Conservation (phyloP, 2,329 filamentous ascomycete genomes). For the Epichloe gansuensis region DNA sequence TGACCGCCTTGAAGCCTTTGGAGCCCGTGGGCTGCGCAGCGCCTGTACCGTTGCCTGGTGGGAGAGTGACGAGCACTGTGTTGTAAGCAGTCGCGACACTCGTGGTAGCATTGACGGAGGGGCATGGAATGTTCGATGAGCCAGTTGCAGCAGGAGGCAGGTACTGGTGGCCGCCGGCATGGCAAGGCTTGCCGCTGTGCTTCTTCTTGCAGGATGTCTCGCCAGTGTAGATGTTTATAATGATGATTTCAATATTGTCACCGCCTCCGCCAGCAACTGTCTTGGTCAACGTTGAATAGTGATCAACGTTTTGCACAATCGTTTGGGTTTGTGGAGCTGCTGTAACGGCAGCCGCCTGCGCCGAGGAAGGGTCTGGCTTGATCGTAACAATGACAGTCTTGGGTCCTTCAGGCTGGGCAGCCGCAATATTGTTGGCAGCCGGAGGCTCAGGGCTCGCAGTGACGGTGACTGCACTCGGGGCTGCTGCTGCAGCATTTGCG, state of each 20-base stretch:
- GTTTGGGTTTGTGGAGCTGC: slow-evolving; percentile 11
- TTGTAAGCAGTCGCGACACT: slow-evolving; percentile 24
- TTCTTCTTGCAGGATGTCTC: slow-evolving; percentile 16
- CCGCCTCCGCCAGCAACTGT: slow-evolving; percentile 12
- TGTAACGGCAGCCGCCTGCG: slow-evolving; percentile 12
- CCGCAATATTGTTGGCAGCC: not conserved
- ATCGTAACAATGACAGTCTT: slow-evolving; percentile 10
- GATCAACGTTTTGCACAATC: slow-evolving; percentile 5
- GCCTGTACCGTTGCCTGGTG: not conserved
- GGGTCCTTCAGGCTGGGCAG: slow-evolving; percentile 1
- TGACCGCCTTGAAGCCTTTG: not conserved
- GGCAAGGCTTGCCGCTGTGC: slow-evolving; percentile 17
- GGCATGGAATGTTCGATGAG: slow-evolving; percentile 12
- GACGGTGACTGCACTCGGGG: not conserved
- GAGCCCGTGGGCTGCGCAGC: not conserved
- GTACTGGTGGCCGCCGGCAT: not conserved
- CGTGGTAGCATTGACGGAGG: slow-evolving; percentile 14
- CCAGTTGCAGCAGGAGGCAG: not conserved
- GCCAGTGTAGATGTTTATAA: slow-evolving; percentile 20
- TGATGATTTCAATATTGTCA: slow-evolving; percentile 19
- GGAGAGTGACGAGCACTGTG: slow-evolving; percentile 23
- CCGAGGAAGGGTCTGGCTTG: slow-evolving; percentile 7
- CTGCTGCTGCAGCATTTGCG: not conserved
- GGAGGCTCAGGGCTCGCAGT: not conserved
- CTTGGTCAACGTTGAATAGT: slow-evolving; percentile 14